Base-by-base conservation (phyloP, 1,284 basidiomycete genomes). In the Cerrena zonata region DNA sequence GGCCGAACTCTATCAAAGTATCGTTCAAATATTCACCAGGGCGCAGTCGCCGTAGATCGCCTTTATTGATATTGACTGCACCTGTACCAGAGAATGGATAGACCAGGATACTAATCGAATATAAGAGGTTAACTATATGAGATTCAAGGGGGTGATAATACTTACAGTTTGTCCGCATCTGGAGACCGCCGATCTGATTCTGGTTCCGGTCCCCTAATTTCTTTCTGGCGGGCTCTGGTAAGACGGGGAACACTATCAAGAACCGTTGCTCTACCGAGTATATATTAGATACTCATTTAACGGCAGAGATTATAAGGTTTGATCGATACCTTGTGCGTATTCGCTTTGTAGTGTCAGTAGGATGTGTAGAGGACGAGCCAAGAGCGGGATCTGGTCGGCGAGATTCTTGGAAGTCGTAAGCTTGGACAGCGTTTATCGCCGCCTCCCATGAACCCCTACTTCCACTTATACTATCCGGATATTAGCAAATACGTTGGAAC, bases 21-120 rank as follows among this genome's bases (percentile, higher is more conserved):
- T 99, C 96, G 65, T 99, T 99, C 44, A 99, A 73, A 64, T 87
- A 97, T 63, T 94, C 89, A 22, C 80, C 80, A 1, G 84, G 84
- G 43, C 80, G 70, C 24, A 96, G 68, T 7, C 94, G 82, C 49
- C 74, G 75, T 19, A 85, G 65, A 60, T 96, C 94, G n/a, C 82
- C 84, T 38, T 77, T 76, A 15, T 84, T 91, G 61, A 95, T 79
- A 56, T 84, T 86, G 25, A 94, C 77, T 3, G 86, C 86, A 2
- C 88, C 85, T 5, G 80, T 77, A 1, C 81, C 80, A 15, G 73
- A 71, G 21, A 76, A 77, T 13, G 91, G 91, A 62, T 87, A 93
- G 13, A 84, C 78, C 40, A 93, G 71, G 27, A 93, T 78, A 5
- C 90, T 92, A 40, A n/a, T n/a, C n/a, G n/a, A n/a, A n/a, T 15